Conservation (phyloP, 2,329 filamentous ascomycete genomes). For the Cryphonectria parasitica region DNA sequence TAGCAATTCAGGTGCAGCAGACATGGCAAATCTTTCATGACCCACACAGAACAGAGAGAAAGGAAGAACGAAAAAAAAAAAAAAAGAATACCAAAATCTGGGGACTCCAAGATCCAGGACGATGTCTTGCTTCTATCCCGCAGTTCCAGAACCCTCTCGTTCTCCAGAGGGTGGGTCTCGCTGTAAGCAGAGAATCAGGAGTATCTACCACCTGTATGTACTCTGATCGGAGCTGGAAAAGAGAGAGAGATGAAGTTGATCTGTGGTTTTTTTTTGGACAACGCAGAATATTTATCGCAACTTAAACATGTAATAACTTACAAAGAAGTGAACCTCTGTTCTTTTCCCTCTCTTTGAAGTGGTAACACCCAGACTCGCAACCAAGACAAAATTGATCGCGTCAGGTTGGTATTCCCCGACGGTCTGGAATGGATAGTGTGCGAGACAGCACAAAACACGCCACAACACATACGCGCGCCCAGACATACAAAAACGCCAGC, state of each 20-base stretch:
- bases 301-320: too few relatives aligned
- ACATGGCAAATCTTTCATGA: neutral
- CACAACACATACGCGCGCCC: neutral
- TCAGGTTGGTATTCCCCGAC: neutral
- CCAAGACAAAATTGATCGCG: neutral
- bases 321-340: too few relatives aligned
- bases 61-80: neutral
- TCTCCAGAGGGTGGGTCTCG: conserved; percentile 21
- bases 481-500: neutral
- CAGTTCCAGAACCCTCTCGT: conserved; percentile 20
- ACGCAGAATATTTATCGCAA: neutral
- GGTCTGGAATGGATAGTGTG: neutral
- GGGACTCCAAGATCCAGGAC: conserved; percentile 15
- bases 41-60: too few relatives aligned
- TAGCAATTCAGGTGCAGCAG: too few relatives aligned
- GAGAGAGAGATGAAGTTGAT: neutral
- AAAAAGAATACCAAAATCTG: neutral
- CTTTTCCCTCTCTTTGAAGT: neutral
- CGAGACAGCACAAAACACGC: neutral
- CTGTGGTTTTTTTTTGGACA: too few relatives aligned
- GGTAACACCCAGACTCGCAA: too few relatives aligned
- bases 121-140: neutral
- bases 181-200: neutral
- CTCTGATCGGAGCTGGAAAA: neutral
- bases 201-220: too few relatives aligned